phyloP scores from a whole-genome alignment of 2,329 filamentous ascomycete genomes.

The Apiospora kogelbergensis region DNA sequence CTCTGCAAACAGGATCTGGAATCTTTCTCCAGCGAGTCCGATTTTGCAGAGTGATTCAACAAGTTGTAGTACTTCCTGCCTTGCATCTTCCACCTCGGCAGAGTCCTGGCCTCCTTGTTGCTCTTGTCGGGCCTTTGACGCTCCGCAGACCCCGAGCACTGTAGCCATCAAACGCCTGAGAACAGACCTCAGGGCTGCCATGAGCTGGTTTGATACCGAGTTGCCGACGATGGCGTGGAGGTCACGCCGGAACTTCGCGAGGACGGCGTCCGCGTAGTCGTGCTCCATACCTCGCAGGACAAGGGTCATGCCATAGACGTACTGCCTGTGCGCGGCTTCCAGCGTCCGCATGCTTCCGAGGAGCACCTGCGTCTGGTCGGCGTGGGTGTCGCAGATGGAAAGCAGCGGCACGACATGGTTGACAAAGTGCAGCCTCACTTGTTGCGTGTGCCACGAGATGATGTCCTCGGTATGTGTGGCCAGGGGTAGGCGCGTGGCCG shows the following conservation, averaged over 20 bases:
- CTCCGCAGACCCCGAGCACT: conserved; percentile 41
- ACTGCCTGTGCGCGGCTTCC: conserved; percentile 59
- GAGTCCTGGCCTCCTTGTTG: conserved; percentile 21
- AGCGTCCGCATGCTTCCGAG: conserved; percentile 55
- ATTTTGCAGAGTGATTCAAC: conserved; percentile 61
- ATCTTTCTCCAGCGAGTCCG: conserved; percentile 67
- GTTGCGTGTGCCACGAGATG: conserved; percentile 59
- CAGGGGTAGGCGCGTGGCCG: conserved; percentile 44
- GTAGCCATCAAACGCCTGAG: conserved; percentile 51
- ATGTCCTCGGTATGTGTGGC: conserved; percentile 56
- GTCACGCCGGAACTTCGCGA: conserved; percentile 57
- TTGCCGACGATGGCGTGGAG: conserved; percentile 66
- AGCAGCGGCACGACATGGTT: conserved; percentile 59
- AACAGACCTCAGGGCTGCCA: conserved; percentile 53
- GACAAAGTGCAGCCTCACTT: conserved; percentile 61
- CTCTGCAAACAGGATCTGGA: conserved; percentile 71
- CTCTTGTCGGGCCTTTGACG: conserved; percentile 19
- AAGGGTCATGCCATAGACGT: conserved; percentile 53
- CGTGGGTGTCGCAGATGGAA: conserved; percentile 43
- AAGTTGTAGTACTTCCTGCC: conserved; percentile 53
- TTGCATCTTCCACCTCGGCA: conserved; percentile 37
- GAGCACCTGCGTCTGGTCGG: conserved; percentile 46
- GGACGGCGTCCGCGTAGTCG: conserved; percentile 36
- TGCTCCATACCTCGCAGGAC: conserved; percentile 48
- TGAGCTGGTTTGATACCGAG: conserved; percentile 55